Evolutionary conservation across 2,329 filamentous ascomycete genomes (phyloP).

Genomic region (Aureobasidium lini): DNA sequence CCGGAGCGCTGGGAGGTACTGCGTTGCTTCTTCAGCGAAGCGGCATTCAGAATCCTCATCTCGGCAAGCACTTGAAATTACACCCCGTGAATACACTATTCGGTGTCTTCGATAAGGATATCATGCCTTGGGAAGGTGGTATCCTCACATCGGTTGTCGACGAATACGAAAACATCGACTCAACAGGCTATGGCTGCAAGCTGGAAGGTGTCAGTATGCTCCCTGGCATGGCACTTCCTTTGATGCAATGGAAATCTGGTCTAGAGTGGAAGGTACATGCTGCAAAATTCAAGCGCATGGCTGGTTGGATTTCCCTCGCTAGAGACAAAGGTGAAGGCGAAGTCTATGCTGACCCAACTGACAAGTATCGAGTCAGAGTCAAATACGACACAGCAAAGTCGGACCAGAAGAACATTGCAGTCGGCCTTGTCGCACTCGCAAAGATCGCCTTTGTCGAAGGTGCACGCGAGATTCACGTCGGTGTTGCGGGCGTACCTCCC

Average conservation of each 20-base stretch:
- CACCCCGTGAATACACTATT: slow-evolving; percentile 58
- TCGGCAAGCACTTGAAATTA: slow-evolving; percentile 73
- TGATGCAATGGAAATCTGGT: slow-evolving; percentile 59
- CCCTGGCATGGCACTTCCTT: slow-evolving; percentile 54
- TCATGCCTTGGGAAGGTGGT: slow-evolving; percentile 57
- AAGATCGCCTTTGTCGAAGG: slow-evolving; percentile 73
- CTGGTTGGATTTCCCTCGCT: slow-evolving; percentile 63
- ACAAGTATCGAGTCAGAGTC: slow-evolving; percentile 48
- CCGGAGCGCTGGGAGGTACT: slow-evolving; percentile 62
- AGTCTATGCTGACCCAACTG: slow-evolving; percentile 63
- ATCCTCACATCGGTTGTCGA: slow-evolving; percentile 73
- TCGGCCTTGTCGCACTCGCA: slow-evolving; percentile 63
- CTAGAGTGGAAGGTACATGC: slow-evolving; percentile 65
- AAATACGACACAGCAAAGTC: slow-evolving; percentile 64
- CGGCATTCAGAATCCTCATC: slow-evolving; percentile 70
- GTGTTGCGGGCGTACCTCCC: slow-evolving; percentile 53
- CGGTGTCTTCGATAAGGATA: slow-evolving; percentile 62
- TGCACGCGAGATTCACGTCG: slow-evolving; percentile 69
- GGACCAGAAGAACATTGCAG: slow-evolving; percentile 64
- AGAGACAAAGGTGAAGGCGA: slow-evolving; percentile 70
- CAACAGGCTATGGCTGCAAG: slow-evolving; percentile 72
- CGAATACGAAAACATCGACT: slow-evolving; percentile 67
- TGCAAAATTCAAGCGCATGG: slow-evolving; percentile 61
- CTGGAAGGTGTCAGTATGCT: slow-evolving; percentile 71
- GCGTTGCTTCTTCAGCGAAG: slow-evolving; percentile 71